Base-by-base conservation (phyloP, 2,329 filamentous ascomycete genomes). In the Colletotrichum musicola region DNA sequence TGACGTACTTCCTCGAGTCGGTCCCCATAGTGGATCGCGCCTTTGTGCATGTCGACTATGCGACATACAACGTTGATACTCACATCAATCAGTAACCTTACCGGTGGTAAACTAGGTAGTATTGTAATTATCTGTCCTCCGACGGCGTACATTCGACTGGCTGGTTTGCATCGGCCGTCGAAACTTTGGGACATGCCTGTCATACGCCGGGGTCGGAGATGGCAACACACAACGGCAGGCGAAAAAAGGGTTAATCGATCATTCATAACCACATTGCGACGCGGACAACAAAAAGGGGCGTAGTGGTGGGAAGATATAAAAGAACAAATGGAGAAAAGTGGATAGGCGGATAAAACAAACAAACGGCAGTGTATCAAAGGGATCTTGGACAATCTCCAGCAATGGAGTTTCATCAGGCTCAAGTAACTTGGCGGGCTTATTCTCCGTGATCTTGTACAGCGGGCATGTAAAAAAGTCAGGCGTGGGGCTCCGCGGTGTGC, bases 1-100 rank as follows among this genome's bases (percentile, higher is more conserved):
- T 97, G 79, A 92, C 94, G 74, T 95, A 96, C 80, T 93, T 96
- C 70, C 84, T 96, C 40, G 93, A 96, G 81, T 93, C 91, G 66
- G 92, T 96, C 47, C 93, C 93, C 25, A 91, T 91, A 72, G 93
- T 96, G 35, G 90, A 92, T 75, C 83, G 90, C 64, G 90, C 90
- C 0, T 92, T 92, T 79, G 90, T 92, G 16, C 90, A 92, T 71
- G 86, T 89, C 20, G 88, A 90, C 73, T 90, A 90, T 72, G 84
- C 87, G 20, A 88, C 84, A 62, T 89, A 89, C 73, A 89, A 90
- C 71, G 81, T 88, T 65, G 87, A 87, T 1, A 89, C 87, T 4
- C 88, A 90, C 73, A 88, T 90, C 81, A 75, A 81, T 57, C 81
- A 84, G 72, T 71, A 81, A n/a, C 40, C 40, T 14, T 42, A 13